A percentile compares a stretch with the other conserved stretches of the same genome.
Conservation (phyloP, 345 rosid genomes). For the Trapa incisa region DNA sequence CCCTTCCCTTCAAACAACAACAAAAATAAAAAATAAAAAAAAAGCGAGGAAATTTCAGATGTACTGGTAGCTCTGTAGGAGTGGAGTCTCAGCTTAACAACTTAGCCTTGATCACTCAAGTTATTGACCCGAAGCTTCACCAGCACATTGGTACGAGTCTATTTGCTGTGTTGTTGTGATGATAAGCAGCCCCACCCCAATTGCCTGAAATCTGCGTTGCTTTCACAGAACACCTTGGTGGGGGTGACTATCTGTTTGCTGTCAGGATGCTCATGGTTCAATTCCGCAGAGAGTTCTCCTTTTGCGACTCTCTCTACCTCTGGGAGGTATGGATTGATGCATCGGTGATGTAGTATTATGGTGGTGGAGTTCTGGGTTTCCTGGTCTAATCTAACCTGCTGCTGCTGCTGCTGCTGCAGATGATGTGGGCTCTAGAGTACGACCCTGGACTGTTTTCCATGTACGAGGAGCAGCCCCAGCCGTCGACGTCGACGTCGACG, state of each 20-base stretch:
- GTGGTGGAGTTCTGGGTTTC: too few relatives aligned
- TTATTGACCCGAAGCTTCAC: slow-evolving; percentile 90
- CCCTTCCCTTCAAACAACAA: too few relatives aligned
- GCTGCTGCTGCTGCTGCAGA: slow-evolving; percentile 33
- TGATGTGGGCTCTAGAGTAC: slow-evolving; percentile 99
- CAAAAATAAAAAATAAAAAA: neutral
- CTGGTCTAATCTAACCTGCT: neutral
- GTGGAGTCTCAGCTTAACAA: slow-evolving; percentile 67
- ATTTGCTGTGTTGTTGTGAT: neutral
- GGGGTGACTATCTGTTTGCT: slow-evolving; percentile 78
- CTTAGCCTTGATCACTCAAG: slow-evolving; percentile 78
- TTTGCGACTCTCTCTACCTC: slow-evolving; percentile 82
- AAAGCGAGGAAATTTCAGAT: slow-evolving; percentile 89
- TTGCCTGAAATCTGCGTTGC: slow-evolving; percentile 6
- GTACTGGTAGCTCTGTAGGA: slow-evolving; percentile 31
- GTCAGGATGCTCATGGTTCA: slow-evolving; percentile 93
- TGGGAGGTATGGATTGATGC: slow-evolving; percentile 68
- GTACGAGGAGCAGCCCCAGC: slow-evolving; percentile 40
- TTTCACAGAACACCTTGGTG: slow-evolving; percentile 37
- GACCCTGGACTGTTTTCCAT: slow-evolving; percentile 62
- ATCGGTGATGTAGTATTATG: neutral
- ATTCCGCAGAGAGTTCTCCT: slow-evolving; percentile 90
- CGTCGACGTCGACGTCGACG: too few relatives aligned
- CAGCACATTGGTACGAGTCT: slow-evolving; percentile 64
- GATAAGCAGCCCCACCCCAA: too few relatives aligned